These are phyloP conservation scores for Ogataea pini DNA, from an alignment of 805 yeast genomes.

Conservation along the genomic window DNA sequence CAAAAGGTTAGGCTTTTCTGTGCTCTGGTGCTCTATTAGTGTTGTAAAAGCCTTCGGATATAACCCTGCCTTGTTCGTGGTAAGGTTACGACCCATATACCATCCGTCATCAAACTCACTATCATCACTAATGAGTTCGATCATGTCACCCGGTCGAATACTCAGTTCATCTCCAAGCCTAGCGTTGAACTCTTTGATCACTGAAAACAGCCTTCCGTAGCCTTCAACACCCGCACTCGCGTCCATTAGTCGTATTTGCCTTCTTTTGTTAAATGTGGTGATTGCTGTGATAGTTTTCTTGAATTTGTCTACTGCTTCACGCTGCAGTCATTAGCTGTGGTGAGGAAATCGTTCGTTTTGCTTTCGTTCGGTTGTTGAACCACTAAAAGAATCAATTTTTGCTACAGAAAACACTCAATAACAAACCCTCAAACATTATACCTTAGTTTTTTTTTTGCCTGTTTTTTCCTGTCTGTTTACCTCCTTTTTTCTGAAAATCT, in stretches of 20 bases:
- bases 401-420: too few relatives aligned
- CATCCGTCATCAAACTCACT: conserved; percentile 94
- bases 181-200: conserved; percentile 84
- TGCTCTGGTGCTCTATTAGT: conserved; percentile 10
- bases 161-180: conserved; percentile 88
- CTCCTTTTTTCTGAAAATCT: conserved; percentile 3
- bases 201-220: conserved; percentile 41
- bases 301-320: not conserved
- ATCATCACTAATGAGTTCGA: conserved; percentile 91
- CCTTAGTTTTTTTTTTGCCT: conserved; percentile 2
- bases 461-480: conserved; percentile 4
- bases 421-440: not conserved
- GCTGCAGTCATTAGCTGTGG: not conserved
- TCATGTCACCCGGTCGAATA: conserved; percentile 76
- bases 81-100: conserved; percentile 85
- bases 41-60: conserved; percentile 89
- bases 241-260: conserved; percentile 2
- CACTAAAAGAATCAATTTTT: not conserved
- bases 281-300: not conserved
- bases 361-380: not conserved
- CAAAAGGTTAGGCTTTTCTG: conserved; percentile 41
- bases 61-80: conserved; percentile 75
- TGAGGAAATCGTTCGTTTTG: not conserved
- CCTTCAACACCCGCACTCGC: conserved; percentile 8
- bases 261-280: not conserved